These are phyloP conservation scores for Westerdykella ornata DNA, from an alignment of 2,329 filamentous ascomycete species.

Conservation along the genomic window DNA sequence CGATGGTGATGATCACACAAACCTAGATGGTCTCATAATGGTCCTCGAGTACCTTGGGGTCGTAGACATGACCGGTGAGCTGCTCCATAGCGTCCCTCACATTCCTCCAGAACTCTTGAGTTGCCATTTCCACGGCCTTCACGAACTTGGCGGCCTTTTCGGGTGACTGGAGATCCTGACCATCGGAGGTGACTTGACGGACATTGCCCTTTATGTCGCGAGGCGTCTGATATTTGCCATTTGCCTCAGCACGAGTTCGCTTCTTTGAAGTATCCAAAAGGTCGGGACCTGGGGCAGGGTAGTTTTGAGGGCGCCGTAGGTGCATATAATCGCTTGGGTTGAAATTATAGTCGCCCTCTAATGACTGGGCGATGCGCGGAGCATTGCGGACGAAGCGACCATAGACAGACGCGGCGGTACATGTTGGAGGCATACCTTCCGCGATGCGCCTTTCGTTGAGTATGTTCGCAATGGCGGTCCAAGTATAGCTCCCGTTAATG, in stretches of 20 bases:
- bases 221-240: slow-evolving; percentile 11
- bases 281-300: slow-evolving; percentile 1
- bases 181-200: slow-evolving; percentile 9
- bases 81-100: slow-evolving; percentile 31
- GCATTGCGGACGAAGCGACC: slow-evolving; percentile 31
- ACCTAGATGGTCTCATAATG: slow-evolving; percentile 13
- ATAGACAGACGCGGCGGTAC: slow-evolving; percentile 32
- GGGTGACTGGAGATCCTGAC: slow-evolving; percentile 11
- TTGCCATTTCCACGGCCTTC: slow-evolving; percentile 22
- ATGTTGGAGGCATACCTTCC: slow-evolving; percentile 10
- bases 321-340: slow-evolving; percentile 31
- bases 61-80: slow-evolving; percentile 17
- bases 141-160: slow-evolving; percentile 23
- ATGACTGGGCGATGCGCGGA: slow-evolving; percentile 17
- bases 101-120: slow-evolving; percentile 26
- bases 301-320: slow-evolving; percentile 17
- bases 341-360: slow-evolving; percentile 28
- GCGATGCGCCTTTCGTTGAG: slow-evolving; percentile 22
- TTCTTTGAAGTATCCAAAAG: background rate
- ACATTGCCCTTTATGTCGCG: slow-evolving; percentile 21
- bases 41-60: slow-evolving; percentile 13
- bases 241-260: slow-evolving; percentile 10
- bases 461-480: slow-evolving; percentile 22
- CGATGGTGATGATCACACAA: too few species aligned
- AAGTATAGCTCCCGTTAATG: slow-evolving; percentile 16